A percentile compares a stretch with the other conserved stretches of the same genome.
Evolutionary conservation across 2,329 filamentous ascomycete species (phyloP).

Genomic region (Trichophyton equinum): DNA sequence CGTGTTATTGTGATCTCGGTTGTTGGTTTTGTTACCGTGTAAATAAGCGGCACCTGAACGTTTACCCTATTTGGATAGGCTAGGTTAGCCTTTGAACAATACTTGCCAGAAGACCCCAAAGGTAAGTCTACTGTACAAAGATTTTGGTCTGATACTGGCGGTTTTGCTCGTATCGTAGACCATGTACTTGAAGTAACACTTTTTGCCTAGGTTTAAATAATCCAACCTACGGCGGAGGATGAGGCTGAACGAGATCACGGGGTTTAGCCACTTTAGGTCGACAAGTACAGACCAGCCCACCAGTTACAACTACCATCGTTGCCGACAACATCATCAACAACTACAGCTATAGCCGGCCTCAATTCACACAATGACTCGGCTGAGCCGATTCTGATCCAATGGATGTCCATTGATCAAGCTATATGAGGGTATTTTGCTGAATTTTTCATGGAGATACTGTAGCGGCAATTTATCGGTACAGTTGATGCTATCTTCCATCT

Average conservation of each 20-base stretch:
- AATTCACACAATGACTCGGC: background rate
- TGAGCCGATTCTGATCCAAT: background rate
- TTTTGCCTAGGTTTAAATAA: too few species aligned
- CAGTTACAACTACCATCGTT: background rate
- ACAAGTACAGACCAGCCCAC: background rate
- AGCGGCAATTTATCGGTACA: background rate
- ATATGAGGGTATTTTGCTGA: background rate
- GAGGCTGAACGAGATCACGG: background rate
- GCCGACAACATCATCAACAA: background rate
- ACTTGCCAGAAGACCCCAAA: background rate
- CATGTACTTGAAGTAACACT: too few species aligned
- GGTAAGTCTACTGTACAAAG: background rate
- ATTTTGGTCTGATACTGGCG: background rate
- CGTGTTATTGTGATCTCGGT: background rate
- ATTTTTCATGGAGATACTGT: background rate
- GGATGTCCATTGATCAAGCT: background rate
- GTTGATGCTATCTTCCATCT: background rate
- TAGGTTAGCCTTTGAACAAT: background rate
- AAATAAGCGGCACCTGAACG: background rate
- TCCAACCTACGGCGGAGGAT: background rate
- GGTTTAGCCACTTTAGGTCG: background rate
- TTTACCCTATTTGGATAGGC: background rate
- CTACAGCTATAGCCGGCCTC: background rate
- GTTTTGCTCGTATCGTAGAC: background rate
- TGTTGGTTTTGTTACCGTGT: too few species aligned